Percentiles rank a stretch among this genome's conserved stretches.
phyloP scores from a whole-genome alignment of 371 early-diverging fungal genomes.

The Rhizopus arrhizus region DNA sequence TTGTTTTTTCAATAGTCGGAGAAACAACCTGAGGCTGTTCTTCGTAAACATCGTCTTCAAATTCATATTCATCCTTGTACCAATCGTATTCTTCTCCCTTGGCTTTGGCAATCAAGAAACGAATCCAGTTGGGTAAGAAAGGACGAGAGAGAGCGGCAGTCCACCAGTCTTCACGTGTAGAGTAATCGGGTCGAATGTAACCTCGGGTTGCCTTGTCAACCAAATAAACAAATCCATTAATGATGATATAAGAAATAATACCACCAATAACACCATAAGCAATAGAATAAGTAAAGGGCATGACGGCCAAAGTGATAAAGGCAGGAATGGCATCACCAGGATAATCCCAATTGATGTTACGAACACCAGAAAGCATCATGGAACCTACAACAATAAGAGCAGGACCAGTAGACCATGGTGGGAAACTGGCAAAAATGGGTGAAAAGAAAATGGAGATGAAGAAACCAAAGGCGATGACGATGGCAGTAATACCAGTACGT shows the following conservation, averaged over 20 bases:
- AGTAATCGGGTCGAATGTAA: constrained; percentile 52
- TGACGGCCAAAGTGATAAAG: constrained; percentile 75
- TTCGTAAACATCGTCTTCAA: constrained; percentile 21
- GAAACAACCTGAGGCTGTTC: background rate
- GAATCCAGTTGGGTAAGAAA: constrained; percentile 45
- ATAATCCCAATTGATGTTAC: constrained; percentile 78
- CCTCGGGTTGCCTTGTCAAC: constrained; percentile 54
- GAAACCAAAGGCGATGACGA: constrained; percentile 70
- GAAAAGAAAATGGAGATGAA: constrained; percentile 79
- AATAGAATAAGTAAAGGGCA: constrained; percentile 77
- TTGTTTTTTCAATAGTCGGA: background rate
- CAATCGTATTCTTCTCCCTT: constrained; percentile 40
- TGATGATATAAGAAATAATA: constrained; percentile 59
- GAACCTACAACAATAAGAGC: constrained; percentile 77
- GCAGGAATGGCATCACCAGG: constrained; percentile 77
- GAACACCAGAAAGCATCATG: constrained; percentile 74
- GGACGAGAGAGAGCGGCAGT: constrained; percentile 38
- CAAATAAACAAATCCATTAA: constrained; percentile 58
- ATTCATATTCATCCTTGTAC: constrained; percentile 41
- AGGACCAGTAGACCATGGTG: constrained; percentile 83
- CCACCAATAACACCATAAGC: constrained; percentile 76
- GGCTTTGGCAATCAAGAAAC: constrained; percentile 35
- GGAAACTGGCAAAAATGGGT: constrained; percentile 83
- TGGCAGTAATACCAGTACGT: constrained; percentile 77
- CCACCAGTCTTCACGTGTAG: constrained; percentile 52